Evolutionary conservation across 352 stramenopile species (phyloP), one percentile per base, ranked within the genome.

Genomic region (Phytopythium ostracodes): DNA sequence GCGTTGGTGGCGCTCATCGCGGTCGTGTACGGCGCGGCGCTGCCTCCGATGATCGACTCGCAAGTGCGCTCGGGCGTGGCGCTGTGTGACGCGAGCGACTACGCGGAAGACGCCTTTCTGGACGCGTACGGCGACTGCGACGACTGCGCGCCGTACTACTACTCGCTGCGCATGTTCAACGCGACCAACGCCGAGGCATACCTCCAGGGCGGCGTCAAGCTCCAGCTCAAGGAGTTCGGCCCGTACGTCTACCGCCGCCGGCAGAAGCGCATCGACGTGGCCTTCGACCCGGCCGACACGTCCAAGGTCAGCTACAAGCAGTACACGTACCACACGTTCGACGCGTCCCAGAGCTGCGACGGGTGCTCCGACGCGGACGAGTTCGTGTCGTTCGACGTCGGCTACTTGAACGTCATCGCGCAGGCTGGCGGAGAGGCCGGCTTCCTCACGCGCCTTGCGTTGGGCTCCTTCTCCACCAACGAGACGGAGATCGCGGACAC

Each of bases 301-400:
- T 79, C 82, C 67, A 70, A 58, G 42, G 73, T 92, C 57, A 85
- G 65, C 43, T 92, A 92, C 79, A 89, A 87, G 68, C 74, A 66
- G 63, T 92, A 92, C 75, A 89, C 77, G 57, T 90, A 88, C 71
- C 78, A 90, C 73, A 82, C 70, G 59, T 92, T 75, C 56, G 64
- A 76, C 11, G 14, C 65, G 18, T 65, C 73, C 4, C 70, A 67
- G 60, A 87, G 76, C 58, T 92, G 84, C 62, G 47, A 51, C n/a
- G 70, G 60, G n/a, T 92, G 83, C 70, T 68, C 61, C 18, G 79
- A 88, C 50, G 63, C 60, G 15, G 84, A 92, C 66, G 47, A 76
- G 62, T 76, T 89, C 55, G 70, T 80, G 59, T 76, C 64, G 59
- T 77, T 76, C 63, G 84, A 92, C 69, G 60, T 75, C 0, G 79